Evolutionary conservation across 116 monocot genomes (phyloP).

Genomic region (Zostera marina): DNA sequence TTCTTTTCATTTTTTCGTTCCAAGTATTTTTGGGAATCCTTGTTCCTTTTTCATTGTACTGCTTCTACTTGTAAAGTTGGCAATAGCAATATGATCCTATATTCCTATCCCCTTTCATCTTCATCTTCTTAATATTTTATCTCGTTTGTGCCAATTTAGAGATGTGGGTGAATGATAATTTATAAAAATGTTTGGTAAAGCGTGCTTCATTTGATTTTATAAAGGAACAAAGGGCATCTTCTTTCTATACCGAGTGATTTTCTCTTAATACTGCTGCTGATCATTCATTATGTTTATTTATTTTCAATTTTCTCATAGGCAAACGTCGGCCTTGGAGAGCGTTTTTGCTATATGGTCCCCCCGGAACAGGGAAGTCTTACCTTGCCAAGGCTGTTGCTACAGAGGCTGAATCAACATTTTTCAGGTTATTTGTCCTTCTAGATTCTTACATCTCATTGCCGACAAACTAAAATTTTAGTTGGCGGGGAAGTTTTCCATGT

Average conservation of each 20-base stretch:
- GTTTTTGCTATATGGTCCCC: conserved; percentile 96
- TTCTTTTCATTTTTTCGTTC: neutral
- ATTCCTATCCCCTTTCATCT: too few species aligned
- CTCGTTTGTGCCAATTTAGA: too few species aligned
- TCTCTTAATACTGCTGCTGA: neutral
- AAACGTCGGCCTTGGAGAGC: conserved; percentile 96
- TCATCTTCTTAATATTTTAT: too few species aligned
- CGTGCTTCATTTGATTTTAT: too few species aligned
- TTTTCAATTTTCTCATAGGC: conserved; percentile 19
- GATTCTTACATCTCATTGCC: neutral
- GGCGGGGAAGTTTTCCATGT: too few species aligned
- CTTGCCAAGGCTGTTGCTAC: conserved; percentile 98
- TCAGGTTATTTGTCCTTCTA: conserved; percentile 44
- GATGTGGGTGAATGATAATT: too few species aligned
- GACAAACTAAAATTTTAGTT: too few species aligned
- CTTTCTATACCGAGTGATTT: neutral
- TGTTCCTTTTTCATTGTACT: too few species aligned
- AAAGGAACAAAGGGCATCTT: too few species aligned
- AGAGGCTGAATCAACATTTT: conserved; percentile 96
- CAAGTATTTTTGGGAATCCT: neutral
- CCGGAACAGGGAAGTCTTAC: conserved; percentile 98
- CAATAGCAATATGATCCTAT: too few species aligned
- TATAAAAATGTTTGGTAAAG: too few species aligned
- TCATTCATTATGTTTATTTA: neutral
- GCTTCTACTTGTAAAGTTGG: too few species aligned